phyloP scores from a whole-genome alignment of 2,329 filamentous ascomycete genomes.

The Zarea fungicola region DNA sequence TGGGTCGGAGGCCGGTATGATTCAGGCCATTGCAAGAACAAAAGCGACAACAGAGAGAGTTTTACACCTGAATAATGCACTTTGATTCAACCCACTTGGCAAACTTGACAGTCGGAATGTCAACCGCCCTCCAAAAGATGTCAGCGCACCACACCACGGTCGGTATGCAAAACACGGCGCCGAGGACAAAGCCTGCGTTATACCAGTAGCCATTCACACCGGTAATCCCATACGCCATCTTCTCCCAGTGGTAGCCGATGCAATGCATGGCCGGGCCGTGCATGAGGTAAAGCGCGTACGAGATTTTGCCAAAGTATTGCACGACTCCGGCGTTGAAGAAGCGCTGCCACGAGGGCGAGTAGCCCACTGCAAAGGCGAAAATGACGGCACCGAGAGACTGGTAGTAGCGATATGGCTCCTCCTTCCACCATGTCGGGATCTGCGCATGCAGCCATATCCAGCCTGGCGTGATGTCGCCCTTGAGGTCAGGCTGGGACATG shows the following conservation, averaged over 20 bases:
- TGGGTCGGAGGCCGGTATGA: too few relatives aligned
- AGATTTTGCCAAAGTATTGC: conserved; percentile 57
- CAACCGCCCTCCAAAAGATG: conserved; percentile 51
- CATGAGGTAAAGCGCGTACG: conserved; percentile 57
- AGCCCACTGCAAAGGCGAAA: conserved; percentile 46
- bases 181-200: conserved; percentile 41
- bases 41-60: too few relatives aligned
- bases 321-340: conserved; percentile 45
- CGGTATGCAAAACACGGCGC: conserved; percentile 44
- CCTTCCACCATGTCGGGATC: conserved; percentile 45
- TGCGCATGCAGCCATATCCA: conserved; percentile 43
- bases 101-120: conserved; percentile 51
- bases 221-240: conserved; percentile 41
- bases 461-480: conserved; percentile 45
- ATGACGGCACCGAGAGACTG: conserved; percentile 48
- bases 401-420: conserved; percentile 51
- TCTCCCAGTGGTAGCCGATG: conserved; percentile 47
- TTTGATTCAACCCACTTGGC: conserved; percentile 50
- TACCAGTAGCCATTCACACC: conserved; percentile 43
- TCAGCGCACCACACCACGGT: conserved; percentile 50
- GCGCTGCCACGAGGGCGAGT: conserved; percentile 41
- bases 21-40: too few relatives aligned
- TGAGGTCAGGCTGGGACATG: conserved; percentile 33
- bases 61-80: conserved; percentile 29
- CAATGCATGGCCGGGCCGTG: conserved; percentile 53